A percentile compares a stretch with the other conserved stretches of the same genome.
phyloP scores from a whole-genome alignment of 305 asterid genomes.

The Fraxinus latifolia region DNA sequence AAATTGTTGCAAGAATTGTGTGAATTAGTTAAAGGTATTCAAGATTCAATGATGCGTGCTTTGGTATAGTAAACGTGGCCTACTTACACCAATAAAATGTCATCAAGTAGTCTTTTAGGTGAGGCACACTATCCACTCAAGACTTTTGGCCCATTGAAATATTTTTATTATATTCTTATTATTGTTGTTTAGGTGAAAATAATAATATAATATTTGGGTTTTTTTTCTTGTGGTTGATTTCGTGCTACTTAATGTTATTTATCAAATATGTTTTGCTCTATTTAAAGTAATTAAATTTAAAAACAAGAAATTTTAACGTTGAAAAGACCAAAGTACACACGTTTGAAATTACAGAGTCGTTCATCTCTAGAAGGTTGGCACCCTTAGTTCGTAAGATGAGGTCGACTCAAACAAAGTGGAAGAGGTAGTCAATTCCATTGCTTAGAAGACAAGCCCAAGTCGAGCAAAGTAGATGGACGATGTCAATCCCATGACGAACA shows the following conservation, averaged over 20 bases:
- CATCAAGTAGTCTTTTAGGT: slow-evolving; percentile 35
- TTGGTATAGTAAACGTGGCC: slow-evolving; percentile 32
- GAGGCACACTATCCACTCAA: slow-evolving; percentile 15
- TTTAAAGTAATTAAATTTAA: neutral
- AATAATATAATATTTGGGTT: neutral
- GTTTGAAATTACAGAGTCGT: neutral
- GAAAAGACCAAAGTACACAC: neutral
- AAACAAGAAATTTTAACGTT: neutral
- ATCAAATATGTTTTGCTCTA: neutral
- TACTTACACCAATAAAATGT: slow-evolving; percentile 33
- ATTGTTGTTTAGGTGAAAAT: neutral
- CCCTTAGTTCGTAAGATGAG: neutral
- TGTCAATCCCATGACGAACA: neutral
- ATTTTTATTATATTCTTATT: neutral
- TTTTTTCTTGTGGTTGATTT: neutral
- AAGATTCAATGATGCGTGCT: neutral
- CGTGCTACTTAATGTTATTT: neutral
- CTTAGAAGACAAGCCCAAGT: neutral
- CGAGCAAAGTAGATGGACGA: neutral
- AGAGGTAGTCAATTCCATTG: neutral
- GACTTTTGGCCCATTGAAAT: slow-evolving; percentile 6
- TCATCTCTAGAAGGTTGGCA: neutral
- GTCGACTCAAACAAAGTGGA: neutral
- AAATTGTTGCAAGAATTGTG: neutral
- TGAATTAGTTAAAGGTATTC: neutral